Evolutionary conservation across 2,329 filamentous ascomycete genomes (phyloP).

Genomic region (Aspergillus persii): DNA sequence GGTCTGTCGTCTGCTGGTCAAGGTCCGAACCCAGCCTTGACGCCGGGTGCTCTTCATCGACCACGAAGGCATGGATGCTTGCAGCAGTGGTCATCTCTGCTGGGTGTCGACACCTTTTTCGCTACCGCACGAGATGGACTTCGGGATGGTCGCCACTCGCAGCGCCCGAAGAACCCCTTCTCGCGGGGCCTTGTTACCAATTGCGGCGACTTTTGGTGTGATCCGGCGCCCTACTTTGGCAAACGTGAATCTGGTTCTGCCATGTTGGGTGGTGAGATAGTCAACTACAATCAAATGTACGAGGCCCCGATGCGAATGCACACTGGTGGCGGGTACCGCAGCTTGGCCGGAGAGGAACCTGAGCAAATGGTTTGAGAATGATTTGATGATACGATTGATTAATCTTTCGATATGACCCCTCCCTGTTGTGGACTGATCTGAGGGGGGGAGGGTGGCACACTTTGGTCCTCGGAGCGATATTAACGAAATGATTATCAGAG

Average conservation of each 20-base stretch:
- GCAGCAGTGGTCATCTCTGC: slow-evolving; percentile 75
- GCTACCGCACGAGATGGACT: slow-evolving; percentile 80
- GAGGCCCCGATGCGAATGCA: slow-evolving; percentile 73
- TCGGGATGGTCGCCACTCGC: slow-evolving; percentile 45
- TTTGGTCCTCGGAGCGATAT: slow-evolving; percentile 1
- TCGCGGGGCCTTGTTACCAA: slow-evolving; percentile 80
- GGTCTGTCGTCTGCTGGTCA: slow-evolving; percentile 67
- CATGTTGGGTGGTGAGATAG: slow-evolving; percentile 70
- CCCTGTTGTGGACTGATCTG: background rate
- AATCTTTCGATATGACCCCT: background rate
- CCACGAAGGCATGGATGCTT: slow-evolving; percentile 59
- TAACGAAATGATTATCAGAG: slow-evolving; percentile 11
- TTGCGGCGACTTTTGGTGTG: slow-evolving; percentile 95
- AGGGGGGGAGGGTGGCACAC: too few relatives aligned
- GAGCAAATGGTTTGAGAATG: slow-evolving; percentile 28
- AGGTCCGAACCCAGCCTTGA: slow-evolving; percentile 58
- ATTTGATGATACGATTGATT: background rate
- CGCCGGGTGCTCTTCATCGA: slow-evolving; percentile 49
- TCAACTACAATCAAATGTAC: slow-evolving; percentile 89
- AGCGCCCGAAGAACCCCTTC: slow-evolving; percentile 73
- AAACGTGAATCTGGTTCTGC: slow-evolving; percentile 71
- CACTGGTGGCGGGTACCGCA: slow-evolving; percentile 59
- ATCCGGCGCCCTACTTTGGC: slow-evolving; percentile 77
- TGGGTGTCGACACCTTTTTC: slow-evolving; percentile 91
- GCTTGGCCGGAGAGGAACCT: slow-evolving; percentile 41